Conservation (phyloP, 1,284 basidiomycete species). For the Irpex sp. region DNA sequence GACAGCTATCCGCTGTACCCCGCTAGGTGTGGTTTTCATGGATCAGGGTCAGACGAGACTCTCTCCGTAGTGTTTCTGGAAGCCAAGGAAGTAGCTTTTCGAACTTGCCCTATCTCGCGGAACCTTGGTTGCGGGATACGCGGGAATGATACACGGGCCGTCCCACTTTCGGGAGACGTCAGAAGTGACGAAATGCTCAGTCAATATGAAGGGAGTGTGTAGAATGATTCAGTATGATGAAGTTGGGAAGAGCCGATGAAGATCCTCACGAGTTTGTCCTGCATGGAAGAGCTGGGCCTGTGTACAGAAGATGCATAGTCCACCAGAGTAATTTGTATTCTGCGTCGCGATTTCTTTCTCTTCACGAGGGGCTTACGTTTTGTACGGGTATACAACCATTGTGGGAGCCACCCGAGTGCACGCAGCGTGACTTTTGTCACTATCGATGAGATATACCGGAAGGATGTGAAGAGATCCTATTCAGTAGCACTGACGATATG, state of each 20-base stretch:
- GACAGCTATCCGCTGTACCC: neutral
- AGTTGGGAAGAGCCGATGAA: neutral
- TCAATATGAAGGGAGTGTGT: neutral
- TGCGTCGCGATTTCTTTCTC: no score
- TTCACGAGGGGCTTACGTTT: no score
- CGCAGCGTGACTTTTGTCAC: no score
- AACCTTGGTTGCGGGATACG: neutral
- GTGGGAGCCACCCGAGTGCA: no score
- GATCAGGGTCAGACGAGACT: neutral
- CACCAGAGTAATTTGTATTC: no score
- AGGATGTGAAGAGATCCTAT: no score
- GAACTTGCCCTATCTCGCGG: neutral
- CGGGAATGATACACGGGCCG: neutral
- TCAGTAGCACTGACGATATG: no score
- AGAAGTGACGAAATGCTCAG: neutral
- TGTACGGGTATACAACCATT: no score
- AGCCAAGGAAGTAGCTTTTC: neutral
- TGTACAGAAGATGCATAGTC: neutral
- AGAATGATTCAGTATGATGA: neutral
- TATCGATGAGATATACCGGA: no score
- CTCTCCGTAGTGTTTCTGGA: neutral
- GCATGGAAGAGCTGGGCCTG: neutral
- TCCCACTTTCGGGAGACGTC: neutral
- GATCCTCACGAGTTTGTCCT: neutral
- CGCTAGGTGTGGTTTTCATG: neutral